These are phyloP conservation scores for Camellia lanceoleosa DNA, from an alignment of 148 eudicot genomes.

Conservation along the genomic window DNA sequence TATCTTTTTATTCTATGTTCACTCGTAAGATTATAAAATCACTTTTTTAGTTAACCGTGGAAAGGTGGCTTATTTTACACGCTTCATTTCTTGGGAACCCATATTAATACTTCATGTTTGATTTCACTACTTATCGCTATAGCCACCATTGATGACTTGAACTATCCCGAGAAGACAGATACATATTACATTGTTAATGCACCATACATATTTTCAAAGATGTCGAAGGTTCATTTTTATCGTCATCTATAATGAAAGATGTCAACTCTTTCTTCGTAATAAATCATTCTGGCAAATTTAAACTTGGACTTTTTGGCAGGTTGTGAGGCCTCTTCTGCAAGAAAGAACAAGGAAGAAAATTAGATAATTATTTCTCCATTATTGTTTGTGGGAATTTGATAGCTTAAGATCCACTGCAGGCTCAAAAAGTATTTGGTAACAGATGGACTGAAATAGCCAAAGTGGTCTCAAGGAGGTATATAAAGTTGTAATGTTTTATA, in stretches of 20 bases:
- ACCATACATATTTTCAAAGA: constrained; percentile 92
- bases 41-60: background rate
- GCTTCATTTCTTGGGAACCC: constrained; percentile 37
- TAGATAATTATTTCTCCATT: too few species aligned
- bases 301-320: constrained; percentile 40
- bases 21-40: constrained; percentile 19
- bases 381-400: too few species aligned
- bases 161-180: constrained; percentile 98
- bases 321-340: constrained; percentile 93
- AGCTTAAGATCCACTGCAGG: too few species aligned
- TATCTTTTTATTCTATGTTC: constrained; percentile 23
- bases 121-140: constrained; percentile 78
- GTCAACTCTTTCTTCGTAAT: background rate
- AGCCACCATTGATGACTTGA: constrained; percentile 91
- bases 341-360: constrained; percentile 94
- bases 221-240: constrained; percentile 80
- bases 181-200: constrained; percentile 92
- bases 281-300: background rate
- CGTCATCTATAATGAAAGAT: background rate
- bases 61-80: background rate
- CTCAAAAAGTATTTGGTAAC: too few species aligned
- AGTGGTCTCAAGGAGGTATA: too few species aligned
- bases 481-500: too few species aligned
- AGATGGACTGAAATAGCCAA: too few species aligned
- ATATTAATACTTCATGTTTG: constrained; percentile 7